Evolutionary conservation across 164 flowering plant genomes (phyloP), one percentile per base, ranked within the genome.

Genomic region (Buxus sempervirens): DNA sequence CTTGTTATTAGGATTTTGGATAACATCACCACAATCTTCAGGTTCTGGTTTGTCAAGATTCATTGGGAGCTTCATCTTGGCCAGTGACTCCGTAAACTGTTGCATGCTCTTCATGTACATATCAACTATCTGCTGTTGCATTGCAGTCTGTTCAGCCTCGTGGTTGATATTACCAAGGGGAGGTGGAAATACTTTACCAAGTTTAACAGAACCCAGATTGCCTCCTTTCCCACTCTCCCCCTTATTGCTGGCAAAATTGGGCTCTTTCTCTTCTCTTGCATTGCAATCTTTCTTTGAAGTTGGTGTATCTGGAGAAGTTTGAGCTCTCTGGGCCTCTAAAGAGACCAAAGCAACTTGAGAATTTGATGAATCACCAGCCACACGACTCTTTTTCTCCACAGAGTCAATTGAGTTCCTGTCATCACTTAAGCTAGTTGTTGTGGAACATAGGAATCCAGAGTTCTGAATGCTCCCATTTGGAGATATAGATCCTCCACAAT

Each of bases 51-150:
- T 83, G 59, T 75, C 84, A 56, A 93, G 78, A 68, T 89, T 90
- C 90, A 90, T 85, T 9, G 92, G 96, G 15, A 93, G 93, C 82
- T 93, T 89, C 98, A 93, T 93, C 64, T 90, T 89, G 18, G 90
- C 91, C 75, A 89, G 71, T 1, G 98, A 93, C 73, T 90, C 95
- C 0, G 93, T 87, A 64, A 93, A 90, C 66, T 93, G 96, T 14
- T 90, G 96, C 98, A 90, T 90, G 73, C 98, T 93, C 56, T 84
- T 88, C 96, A 89, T 93, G 73, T 93, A 93, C 96, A 93, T 86
- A 63, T 88, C 95, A 12, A 88, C 91, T 68, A 90, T 93, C 62
- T 93, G 91, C 73, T 88, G 85, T 78, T 93, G 98, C 93, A 90
- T 86, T 60, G 83, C 90, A 1, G 82, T 73, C 63, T 90, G 86